Percentiles rank a stretch among this genome's conserved stretches.
phyloP scores from a whole-genome alignment of 140 eudicot genomes.

The Anethum foeniculum region DNA sequence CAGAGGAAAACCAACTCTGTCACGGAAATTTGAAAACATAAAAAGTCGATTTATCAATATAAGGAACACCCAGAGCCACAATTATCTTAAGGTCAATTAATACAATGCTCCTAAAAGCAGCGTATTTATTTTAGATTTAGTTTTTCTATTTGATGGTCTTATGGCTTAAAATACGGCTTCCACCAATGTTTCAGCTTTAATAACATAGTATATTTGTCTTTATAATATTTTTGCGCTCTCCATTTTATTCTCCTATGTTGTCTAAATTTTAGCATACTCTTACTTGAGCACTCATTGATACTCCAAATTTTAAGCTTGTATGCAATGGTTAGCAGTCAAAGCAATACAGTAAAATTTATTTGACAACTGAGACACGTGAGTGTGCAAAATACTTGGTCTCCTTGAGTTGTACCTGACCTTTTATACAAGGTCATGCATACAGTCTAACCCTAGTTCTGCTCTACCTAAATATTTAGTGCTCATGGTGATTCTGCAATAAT shows the following conservation, averaged over 20 bases:
- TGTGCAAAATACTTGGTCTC: not conserved
- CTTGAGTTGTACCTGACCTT: not conserved
- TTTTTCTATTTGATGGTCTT: not conserved
- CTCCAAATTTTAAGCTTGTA: not conserved
- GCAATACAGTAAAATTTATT: not conserved
- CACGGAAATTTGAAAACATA: not conserved
- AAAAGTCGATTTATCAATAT: not conserved
- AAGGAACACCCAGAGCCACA: not conserved
- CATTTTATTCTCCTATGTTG: not conserved
- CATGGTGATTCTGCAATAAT: constrained; percentile 17
- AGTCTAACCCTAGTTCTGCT: not conserved
- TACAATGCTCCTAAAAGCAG: not conserved
- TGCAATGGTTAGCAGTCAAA: not conserved
- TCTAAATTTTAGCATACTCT: not conserved
- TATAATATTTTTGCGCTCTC: not conserved
- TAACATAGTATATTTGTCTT: too few species aligned
- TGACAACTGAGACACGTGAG: not conserved
- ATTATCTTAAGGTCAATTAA: not conserved
- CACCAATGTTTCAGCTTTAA: not conserved
- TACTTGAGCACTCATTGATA: not conserved
- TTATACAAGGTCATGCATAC: not conserved
- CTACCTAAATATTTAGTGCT: not conserved
- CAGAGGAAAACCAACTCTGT: not conserved
- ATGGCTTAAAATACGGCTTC: not conserved
- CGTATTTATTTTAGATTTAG: not conserved